Conservation (phyloP, 495 filamentous ascomycete genomes). For the Xylaria nigripes region DNA sequence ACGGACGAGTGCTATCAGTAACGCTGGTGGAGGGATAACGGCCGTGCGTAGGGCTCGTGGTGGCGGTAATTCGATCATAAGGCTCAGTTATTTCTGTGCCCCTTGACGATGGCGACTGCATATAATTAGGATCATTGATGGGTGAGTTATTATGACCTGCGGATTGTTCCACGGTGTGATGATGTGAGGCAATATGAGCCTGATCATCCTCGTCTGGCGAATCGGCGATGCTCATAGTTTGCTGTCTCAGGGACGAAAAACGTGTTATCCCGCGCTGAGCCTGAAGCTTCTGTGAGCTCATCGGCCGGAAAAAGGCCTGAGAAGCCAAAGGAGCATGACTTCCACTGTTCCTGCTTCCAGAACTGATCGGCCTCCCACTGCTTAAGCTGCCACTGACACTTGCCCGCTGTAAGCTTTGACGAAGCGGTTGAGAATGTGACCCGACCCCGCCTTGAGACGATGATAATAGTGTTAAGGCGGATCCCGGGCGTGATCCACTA, state of each 20-base stretch:
- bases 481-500: conserved; percentile 44
- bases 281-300: conserved; percentile 93
- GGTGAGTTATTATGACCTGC: conserved; percentile 26
- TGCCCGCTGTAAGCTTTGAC: conserved; percentile 33
- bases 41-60: conserved; percentile 62
- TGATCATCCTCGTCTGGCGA: conserved; percentile 27
- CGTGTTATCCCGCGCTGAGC: conserved; percentile 64
- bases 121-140: conserved; percentile 42
- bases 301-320: conserved; percentile 87
- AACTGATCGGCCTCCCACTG: conserved; percentile 49
- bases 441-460: conserved; percentile 41
- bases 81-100: conserved; percentile 70
- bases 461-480: conserved; percentile 42
- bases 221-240: conserved; percentile 31
- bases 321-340: conserved; percentile 88
- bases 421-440: conserved; percentile 40
- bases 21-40: conserved; percentile 58
- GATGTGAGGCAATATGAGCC: conserved; percentile 33
- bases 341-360: conserved; percentile 64
- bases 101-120: conserved; percentile 55
- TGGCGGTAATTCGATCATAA: conserved; percentile 58
- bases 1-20: conserved; percentile 63
- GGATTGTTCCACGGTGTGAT: conserved; percentile 42
- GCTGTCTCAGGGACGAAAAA: conserved; percentile 31
- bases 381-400: conserved; percentile 37